phyloP scores from a whole-genome alignment of 306 rosid species.

The Sesbania bispinosa region DNA sequence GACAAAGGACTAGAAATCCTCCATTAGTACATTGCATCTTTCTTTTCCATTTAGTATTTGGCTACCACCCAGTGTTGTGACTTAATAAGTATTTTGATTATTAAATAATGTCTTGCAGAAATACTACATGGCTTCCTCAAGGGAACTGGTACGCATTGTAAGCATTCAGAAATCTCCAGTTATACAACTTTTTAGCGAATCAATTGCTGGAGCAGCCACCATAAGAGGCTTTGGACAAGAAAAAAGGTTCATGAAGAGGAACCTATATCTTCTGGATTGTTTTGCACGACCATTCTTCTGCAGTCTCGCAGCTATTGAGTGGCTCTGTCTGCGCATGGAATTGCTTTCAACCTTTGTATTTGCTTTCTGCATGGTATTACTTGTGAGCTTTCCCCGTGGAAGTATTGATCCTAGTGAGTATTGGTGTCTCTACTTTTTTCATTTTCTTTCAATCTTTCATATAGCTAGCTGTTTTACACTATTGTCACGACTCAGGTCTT shows the following conservation, averaged over 20 bases:
- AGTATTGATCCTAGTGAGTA: constrained; percentile 85
- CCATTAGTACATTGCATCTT: neutral
- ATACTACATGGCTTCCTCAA: constrained; percentile 94
- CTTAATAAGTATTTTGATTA: constrained; percentile 15
- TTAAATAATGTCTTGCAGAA: constrained; percentile 48
- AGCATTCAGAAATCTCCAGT: constrained; percentile 93
- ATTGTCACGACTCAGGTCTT: neutral
- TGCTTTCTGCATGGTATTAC: constrained; percentile 83
- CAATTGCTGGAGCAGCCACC: constrained; percentile 86
- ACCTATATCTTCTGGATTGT: constrained; percentile 80
- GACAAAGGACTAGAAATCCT: neutral
- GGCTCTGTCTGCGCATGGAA: constrained; percentile 94
- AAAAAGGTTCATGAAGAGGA: constrained; percentile 83
- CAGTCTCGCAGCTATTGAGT: constrained; percentile 90
- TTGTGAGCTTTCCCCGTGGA: constrained; percentile 85
- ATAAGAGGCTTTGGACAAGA: constrained; percentile 93
- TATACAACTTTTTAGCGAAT: constrained; percentile 80
- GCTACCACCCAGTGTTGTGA: neutral
- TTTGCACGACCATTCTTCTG: constrained; percentile 90
- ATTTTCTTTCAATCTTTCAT: neutral
- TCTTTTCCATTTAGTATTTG: constrained; percentile 10
- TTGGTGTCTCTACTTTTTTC: no score
- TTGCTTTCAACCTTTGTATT: constrained; percentile 77
- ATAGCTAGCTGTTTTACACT: neutral
- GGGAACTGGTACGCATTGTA: constrained; percentile 88